A percentile compares a stretch with the other conserved stretches of the same genome.
phyloP scores from a whole-genome alignment of 331 rosid species.

The Arachis monticola region DNA sequence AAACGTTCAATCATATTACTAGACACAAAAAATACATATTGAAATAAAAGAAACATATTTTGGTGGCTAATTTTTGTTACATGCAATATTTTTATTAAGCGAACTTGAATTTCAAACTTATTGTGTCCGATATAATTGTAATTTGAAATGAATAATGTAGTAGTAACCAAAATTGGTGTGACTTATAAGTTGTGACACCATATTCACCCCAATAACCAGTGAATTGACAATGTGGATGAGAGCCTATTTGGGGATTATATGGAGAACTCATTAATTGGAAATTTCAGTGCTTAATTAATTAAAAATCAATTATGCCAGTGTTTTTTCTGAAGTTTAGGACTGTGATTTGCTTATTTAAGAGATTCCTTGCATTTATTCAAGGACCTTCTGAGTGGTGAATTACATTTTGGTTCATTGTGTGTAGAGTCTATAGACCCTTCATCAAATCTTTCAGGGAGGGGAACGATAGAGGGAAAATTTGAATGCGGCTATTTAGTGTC shows the following conservation, averaged over 20 bases:
- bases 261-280: background rate
- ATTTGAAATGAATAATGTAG: constrained; percentile 20
- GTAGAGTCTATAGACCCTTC: constrained; percentile 28
- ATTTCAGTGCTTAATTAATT: background rate
- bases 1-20: no score
- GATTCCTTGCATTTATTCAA: background rate
- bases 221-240: background rate
- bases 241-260: background rate
- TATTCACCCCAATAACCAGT: background rate
- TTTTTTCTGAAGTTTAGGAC: background rate
- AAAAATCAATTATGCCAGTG: background rate
- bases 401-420: constrained; percentile 3
- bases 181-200: background rate
- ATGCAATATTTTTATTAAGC: no score
- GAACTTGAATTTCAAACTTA: no score
- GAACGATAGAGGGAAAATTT: constrained; percentile 86
- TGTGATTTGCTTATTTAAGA: constrained; percentile 1
- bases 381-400: background rate
- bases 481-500: constrained; percentile 86
- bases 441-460: constrained; percentile 48
- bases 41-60: no score
- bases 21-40: no score
- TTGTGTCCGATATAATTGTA: background rate
- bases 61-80: no score
- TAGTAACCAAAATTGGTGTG: background rate